Evolutionary conservation across 1,139 yeast species (phyloP).

Genomic region (Suhomyces coccinellae): DNA sequence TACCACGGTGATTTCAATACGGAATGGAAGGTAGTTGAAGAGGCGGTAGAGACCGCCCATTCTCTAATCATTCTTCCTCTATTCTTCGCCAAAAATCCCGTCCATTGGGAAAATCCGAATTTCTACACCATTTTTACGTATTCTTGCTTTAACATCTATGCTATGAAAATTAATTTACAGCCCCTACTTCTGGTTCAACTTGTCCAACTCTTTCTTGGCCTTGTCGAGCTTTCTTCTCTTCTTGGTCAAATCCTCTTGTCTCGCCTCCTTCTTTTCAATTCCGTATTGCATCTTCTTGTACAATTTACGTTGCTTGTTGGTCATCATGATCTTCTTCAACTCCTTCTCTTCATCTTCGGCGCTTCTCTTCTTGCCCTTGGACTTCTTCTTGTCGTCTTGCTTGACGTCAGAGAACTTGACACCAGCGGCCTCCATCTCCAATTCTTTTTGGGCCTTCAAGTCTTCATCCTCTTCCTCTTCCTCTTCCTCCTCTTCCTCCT

Average conservation of each 20-base stretch:
- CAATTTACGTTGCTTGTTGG: slow-evolving; percentile 90
- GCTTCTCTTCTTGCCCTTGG: slow-evolving; percentile 36
- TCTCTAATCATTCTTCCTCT: too few relatives aligned
- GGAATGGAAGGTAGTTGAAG: neutral
- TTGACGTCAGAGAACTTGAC: slow-evolving; percentile 64
- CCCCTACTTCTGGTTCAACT: slow-evolving; percentile 29
- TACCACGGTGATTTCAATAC: too few relatives aligned
- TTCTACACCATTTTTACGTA: neutral
- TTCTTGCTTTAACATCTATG: neutral
- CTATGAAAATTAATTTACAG: slow-evolving; percentile 4
- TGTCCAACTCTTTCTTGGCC: slow-evolving; percentile 56
- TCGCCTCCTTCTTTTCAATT: slow-evolving; percentile 77
- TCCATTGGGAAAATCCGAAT: neutral
- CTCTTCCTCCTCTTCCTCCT: slow-evolving; percentile 48
- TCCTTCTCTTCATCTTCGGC: slow-evolving; percentile 79
- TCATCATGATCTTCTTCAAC: slow-evolving; percentile 93
- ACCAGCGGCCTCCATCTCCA: slow-evolving; percentile 90
- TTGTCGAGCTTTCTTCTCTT: slow-evolving; percentile 79
- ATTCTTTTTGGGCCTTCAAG: slow-evolving; percentile 72
- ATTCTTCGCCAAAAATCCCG: too few relatives aligned
- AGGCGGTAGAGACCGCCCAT: neutral
- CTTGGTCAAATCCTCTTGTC: slow-evolving; percentile 70
- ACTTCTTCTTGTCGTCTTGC: slow-evolving; percentile 34
- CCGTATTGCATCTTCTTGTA: slow-evolving; percentile 96
- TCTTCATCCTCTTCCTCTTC: slow-evolving; percentile 58